phyloP scores from a whole-genome alignment of 768 basidiomycete genomes.

The Tricholoma terreum region DNA sequence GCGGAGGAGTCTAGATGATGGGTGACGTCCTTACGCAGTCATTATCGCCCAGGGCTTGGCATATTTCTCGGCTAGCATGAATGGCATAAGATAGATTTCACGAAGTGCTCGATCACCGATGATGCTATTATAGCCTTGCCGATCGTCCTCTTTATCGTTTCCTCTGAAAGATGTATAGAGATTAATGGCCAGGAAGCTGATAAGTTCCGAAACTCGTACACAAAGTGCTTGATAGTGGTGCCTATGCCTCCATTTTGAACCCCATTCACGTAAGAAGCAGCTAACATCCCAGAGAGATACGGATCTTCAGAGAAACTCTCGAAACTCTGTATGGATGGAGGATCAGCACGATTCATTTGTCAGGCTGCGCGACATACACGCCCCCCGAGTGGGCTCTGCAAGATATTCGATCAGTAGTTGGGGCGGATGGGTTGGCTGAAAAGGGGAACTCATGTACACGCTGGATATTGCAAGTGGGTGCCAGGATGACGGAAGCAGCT shows the following conservation, averaged over 20 bases:
- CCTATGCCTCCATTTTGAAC: conserved; percentile 77
- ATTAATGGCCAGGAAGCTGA: neutral
- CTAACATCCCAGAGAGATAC: conserved; percentile 63
- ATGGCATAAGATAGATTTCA: conserved; percentile 75
- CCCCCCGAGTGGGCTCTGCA: conserved; percentile 67
- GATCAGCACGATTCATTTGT: neutral
- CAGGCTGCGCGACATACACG: conserved; percentile 37
- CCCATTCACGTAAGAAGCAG: conserved; percentile 72
- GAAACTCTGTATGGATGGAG: conserved; percentile 46
- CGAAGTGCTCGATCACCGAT: conserved; percentile 65
- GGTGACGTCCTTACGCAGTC: conserved; percentile 52
- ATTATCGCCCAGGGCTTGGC: conserved; percentile 68
- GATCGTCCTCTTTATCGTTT: conserved; percentile 82
- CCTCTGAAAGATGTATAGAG: conserved; percentile 35
- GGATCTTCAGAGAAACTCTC: conserved; percentile 84
- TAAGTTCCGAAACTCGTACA: conserved; percentile 36
- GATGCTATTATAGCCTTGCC: conserved; percentile 64
- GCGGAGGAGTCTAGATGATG: neutral
- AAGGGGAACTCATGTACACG: conserved; percentile 40
- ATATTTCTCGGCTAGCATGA: conserved; percentile 68
- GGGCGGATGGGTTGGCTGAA: neutral
- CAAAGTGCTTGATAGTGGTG: conserved; percentile 78
- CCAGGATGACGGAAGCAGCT: conserved; percentile 67
- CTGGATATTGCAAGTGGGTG: conserved; percentile 84
- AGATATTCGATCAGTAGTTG: conserved; percentile 4